Percentiles rank a stretch among this genome's conserved stretches.
phyloP scores from a whole-genome alignment of 306 rosid species.

The Neltuma alba region DNA sequence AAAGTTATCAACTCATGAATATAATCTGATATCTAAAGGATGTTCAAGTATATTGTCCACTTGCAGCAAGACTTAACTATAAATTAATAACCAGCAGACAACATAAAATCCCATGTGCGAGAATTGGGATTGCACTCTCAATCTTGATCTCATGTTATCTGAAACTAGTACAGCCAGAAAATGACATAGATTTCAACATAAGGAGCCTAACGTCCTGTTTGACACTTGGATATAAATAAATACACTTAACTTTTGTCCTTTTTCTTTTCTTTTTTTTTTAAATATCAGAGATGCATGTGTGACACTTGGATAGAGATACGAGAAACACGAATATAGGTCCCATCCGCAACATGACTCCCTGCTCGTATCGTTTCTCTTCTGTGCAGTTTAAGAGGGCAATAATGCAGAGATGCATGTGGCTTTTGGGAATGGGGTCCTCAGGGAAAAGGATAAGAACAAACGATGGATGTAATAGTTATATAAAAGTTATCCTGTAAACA shows the following conservation, averaged over 20 bases:
- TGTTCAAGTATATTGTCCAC: too few relatives aligned
- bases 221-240: background rate
- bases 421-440: background rate
- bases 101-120: too few relatives aligned
- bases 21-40: too few relatives aligned
- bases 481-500: background rate
- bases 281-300: background rate
- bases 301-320: background rate
- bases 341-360: background rate
- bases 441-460: background rate
- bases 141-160: background rate
- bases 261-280: too few relatives aligned
- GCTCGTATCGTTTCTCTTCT: background rate
- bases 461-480: background rate
- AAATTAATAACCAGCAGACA: too few relatives aligned
- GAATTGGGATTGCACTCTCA: too few relatives aligned
- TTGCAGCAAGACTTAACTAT: too few relatives aligned
- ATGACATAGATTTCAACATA: background rate
- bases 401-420: background rate
- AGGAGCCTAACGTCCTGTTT: background rate
- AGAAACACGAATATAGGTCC: background rate
- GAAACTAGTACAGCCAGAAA: background rate
- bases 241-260: too few relatives aligned
- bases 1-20: too few relatives aligned
- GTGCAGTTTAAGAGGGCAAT: background rate